A percentile compares a stretch with the other conserved stretches of the same genome.
These are phyloP conservation scores for Biscutella laevigata DNA, from an alignment of 441 rosid species.

Conservation along the genomic window DNA sequence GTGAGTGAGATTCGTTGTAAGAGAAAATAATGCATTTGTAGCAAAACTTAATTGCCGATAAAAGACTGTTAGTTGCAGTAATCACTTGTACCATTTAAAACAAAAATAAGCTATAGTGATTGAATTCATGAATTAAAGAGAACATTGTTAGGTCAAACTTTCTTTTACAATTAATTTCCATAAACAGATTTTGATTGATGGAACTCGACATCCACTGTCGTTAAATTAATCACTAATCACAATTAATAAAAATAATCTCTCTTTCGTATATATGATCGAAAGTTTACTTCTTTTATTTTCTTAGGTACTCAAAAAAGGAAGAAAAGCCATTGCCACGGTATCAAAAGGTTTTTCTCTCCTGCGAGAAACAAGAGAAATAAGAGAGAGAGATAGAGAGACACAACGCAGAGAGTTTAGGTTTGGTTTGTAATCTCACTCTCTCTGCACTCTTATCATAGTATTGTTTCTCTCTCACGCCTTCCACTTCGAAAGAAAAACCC, in stretches of 20 bases:
- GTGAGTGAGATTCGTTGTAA: too few relatives aligned
- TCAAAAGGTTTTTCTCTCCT: slow-evolving; percentile 29
- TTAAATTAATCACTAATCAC: slow-evolving; percentile 14
- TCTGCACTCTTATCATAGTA: slow-evolving; percentile 5
- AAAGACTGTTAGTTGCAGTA: background rate
- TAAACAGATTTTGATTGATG: too few relatives aligned
- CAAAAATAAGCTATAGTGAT: background rate
- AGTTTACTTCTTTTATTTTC: too few relatives aligned
- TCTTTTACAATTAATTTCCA: too few relatives aligned
- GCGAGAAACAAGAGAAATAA: slow-evolving; percentile 18
- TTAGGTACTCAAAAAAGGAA: too few relatives aligned
- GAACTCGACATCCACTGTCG: slow-evolving; percentile 2
- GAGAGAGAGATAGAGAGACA: background rate
- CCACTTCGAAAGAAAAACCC: slow-evolving; percentile 9
- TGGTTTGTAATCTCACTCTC: slow-evolving; percentile 20
- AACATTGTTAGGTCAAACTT: too few relatives aligned
- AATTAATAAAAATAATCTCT: background rate
- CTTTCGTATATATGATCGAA: background rate
- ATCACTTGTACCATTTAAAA: background rate
- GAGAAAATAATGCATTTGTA: background rate
- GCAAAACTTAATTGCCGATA: background rate
- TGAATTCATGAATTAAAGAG: background rate
- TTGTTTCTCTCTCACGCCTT: slow-evolving; percentile 13
- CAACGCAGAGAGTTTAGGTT: slow-evolving; percentile 17
- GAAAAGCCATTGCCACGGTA: slow-evolving; percentile 16